Percentiles rank a stretch among this genome's conserved stretches.
phyloP scores from a whole-genome alignment of 2,329 filamentous ascomycete species.

The Didymellaceae sp. region DNA sequence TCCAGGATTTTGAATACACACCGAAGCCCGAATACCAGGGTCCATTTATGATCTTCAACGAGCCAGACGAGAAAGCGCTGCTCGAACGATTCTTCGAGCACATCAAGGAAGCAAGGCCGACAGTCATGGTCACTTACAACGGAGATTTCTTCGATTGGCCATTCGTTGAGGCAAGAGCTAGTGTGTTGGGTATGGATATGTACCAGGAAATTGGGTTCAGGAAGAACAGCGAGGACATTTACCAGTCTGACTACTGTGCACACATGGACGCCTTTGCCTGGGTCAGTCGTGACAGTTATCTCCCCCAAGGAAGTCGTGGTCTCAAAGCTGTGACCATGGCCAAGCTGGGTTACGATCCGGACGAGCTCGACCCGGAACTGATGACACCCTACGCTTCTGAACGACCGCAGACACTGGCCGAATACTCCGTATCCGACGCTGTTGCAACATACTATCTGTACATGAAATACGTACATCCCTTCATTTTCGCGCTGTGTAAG shows the following conservation, averaged over 20 bases:
- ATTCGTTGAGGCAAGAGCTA: constrained; percentile 92
- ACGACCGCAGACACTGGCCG: constrained; percentile 89
- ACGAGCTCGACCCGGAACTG: constrained; percentile 94
- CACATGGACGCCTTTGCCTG: constrained; percentile 99
- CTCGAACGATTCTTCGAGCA: constrained; percentile 94
- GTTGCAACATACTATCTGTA: constrained; percentile 99
- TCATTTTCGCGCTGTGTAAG: constrained; percentile 98
- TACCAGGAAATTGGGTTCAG: constrained; percentile 97
- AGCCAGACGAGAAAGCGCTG: constrained; percentile 86
- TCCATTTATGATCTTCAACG: constrained; percentile 97
- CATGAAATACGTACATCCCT: constrained; percentile 99
- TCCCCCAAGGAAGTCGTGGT: constrained; percentile 95
- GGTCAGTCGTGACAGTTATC: constrained; percentile 98
- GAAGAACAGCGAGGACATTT: constrained; percentile 94
- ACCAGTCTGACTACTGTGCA: constrained; percentile 92
- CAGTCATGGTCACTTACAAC: constrained; percentile 99
- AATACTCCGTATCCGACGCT: constrained; percentile 98
- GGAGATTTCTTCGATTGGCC: constrained; percentile 99
- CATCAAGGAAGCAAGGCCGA: constrained; percentile 92
- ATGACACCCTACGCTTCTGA: constrained; percentile 92
- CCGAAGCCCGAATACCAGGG: constrained; percentile 95
- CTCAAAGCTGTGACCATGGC: constrained; percentile 97
- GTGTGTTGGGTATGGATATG: constrained; percentile 97
- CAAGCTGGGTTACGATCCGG: constrained; percentile 97
- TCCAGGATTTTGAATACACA: constrained; percentile 97